Percentiles rank a stretch among this genome's conserved stretches.
phyloP scores from a whole-genome alignment of 805 yeast genomes.

The Candida bentonensis region DNA sequence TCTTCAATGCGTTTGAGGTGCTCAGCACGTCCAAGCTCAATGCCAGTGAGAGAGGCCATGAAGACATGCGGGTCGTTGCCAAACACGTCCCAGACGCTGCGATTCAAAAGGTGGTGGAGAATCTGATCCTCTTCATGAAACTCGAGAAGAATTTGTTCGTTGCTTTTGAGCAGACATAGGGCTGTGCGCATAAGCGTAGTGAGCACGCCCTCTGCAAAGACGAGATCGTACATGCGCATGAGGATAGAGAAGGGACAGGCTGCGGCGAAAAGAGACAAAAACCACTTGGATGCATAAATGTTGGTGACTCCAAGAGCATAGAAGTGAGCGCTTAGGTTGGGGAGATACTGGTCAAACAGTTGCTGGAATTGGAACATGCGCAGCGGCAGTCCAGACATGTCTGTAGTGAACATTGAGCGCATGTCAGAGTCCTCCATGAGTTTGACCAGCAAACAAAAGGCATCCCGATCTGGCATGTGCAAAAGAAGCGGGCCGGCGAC shows the following conservation, averaged over 20 bases:
- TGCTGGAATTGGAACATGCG: slow-evolving; percentile 39
- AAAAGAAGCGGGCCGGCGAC: slow-evolving; percentile 44
- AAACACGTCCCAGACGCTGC: slow-evolving; percentile 29
- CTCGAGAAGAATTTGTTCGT: slow-evolving; percentile 26
- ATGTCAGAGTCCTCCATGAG: slow-evolving; percentile 48
- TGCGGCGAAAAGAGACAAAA: slow-evolving; percentile 43
- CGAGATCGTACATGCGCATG: slow-evolving; percentile 37
- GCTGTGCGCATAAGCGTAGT: slow-evolving; percentile 42
- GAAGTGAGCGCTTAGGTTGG: slow-evolving; percentile 32
- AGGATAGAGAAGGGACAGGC: slow-evolving; percentile 43
- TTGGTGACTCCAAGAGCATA: slow-evolving; percentile 28
- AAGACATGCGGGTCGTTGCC: slow-evolving; percentile 24
- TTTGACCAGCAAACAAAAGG: slow-evolving; percentile 39
- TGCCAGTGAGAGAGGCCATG: slow-evolving; percentile 17
- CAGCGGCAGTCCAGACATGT: slow-evolving; percentile 38
- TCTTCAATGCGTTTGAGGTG: slow-evolving; percentile 8
- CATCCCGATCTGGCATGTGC: slow-evolving; percentile 26
- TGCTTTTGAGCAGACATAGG: slow-evolving; percentile 35
- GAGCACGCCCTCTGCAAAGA: slow-evolving; percentile 40
- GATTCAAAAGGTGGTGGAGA: slow-evolving; percentile 27
- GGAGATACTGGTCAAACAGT: slow-evolving; percentile 28
- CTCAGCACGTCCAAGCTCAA: slow-evolving; percentile 6
- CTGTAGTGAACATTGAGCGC: slow-evolving; percentile 36
- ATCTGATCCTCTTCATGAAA: slow-evolving; percentile 28
- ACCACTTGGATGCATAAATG: slow-evolving; percentile 49